Evolutionary conservation across 441 rosid species (phyloP), one percentile per base, ranked within the genome.

Genomic region (Corymbia citriodora): DNA sequence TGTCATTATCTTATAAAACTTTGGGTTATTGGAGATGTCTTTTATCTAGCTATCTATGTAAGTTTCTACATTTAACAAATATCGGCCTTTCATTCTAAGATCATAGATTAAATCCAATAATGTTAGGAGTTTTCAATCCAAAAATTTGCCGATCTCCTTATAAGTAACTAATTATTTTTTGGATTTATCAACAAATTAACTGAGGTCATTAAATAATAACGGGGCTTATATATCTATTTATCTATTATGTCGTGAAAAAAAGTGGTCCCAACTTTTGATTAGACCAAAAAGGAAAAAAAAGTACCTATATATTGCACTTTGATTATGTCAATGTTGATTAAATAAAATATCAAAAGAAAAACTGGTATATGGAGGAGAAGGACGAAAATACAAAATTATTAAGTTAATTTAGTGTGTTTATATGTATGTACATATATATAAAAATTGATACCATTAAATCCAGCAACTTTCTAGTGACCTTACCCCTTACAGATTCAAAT

Each of bases 391-490:
- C 21, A 55, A 5, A 29, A 13, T 63, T 63, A 29, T 29, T 63
- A 6, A 27, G 70, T 63, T 55, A 63, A 63, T 12, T 63, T 63
- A 29, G 33, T 61, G 3, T 1, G 2, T 55, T 9, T 55, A 19
- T 55, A 40, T 40, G 5, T 40, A 40, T 40, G 5, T 3, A 55
- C 25, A 61, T 61, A 5, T 61, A 27, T 61, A 0, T 27, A 61
- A 27, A 5, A 61, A 11, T 9, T 61, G 3, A 16, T 31, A 63
- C 16, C 17, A 6, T 63, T 31, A 29, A 3, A 63, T 63, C 3
- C 16, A 1, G 29, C 29, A 1, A 8, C n/a, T 63, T 0, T 61
- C 68, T 2, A 8, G n/a, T 6, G 8, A 61, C 4, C 68, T 61
- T 31, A 27, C 31, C 15, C 31, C 15, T 61, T 61, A 16, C 68